A percentile compares a stretch with the other conserved stretches of the same genome.
phyloP scores from a whole-genome alignment of 768 basidiomycete species.

The Amanita exitialis region DNA sequence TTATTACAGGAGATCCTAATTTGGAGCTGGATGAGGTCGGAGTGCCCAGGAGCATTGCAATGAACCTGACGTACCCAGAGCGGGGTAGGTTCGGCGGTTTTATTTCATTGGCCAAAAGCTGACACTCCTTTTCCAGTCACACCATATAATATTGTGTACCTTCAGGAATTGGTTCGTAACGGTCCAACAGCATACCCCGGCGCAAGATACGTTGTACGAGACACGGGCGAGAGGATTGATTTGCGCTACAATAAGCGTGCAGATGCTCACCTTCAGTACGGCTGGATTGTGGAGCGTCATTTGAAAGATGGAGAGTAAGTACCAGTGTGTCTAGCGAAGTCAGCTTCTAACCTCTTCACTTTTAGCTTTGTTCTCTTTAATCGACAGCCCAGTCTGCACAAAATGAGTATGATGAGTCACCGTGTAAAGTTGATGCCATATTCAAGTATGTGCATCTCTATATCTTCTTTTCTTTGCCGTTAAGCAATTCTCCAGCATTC shows the following conservation, averaged over 20 bases:
- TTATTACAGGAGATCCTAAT: conserved; percentile 99
- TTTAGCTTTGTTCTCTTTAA: conserved; percentile 90
- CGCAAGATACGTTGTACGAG: conserved; percentile 92
- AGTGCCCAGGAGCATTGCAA: conserved; percentile 89
- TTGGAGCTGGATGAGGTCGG: conserved; percentile 94
- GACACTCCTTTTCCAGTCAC: conserved; percentile 50
- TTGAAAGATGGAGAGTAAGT: conserved; percentile 97
- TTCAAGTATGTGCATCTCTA: conserved; percentile 64
- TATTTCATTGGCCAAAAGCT: conserved; percentile 5
- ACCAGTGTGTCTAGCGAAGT: not conserved
- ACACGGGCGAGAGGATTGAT: conserved; percentile 96
- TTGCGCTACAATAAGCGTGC: conserved; percentile 93
- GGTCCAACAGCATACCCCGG: conserved; percentile 94
- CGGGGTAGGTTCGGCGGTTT: conserved; percentile 47
- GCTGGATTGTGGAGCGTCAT: conserved; percentile 98
- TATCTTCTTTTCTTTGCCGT: not conserved
- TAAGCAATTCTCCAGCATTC: conserved; percentile 51
- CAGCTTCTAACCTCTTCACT: conserved; percentile 4
- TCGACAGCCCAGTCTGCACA: conserved; percentile 95
- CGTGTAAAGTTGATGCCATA: conserved; percentile 96
- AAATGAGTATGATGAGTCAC: conserved; percentile 99
- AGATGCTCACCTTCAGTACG: conserved; percentile 92
- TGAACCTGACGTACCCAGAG: conserved; percentile 97
- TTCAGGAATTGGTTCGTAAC: conserved; percentile 91
- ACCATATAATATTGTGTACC: conserved; percentile 89